phyloP scores from a whole-genome alignment of 1,139 yeast genomes.

The Lodderomyces margitis region DNA sequence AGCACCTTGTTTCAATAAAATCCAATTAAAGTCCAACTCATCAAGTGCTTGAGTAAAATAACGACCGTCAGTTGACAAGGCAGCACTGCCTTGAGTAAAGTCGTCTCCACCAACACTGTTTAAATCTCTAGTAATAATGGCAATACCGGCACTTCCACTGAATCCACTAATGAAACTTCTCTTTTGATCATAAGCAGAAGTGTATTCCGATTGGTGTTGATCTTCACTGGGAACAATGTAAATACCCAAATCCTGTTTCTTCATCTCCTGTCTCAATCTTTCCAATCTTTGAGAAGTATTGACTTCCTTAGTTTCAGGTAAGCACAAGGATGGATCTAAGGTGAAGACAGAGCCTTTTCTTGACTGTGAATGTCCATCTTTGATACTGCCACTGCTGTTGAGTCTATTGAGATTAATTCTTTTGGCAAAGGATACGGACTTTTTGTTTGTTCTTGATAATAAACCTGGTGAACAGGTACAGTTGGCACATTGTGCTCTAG shows the following conservation, averaged over 20 bases:
- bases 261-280: constrained; percentile 65
- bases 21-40: constrained; percentile 90
- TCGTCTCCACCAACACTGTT: constrained; percentile 51
- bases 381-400: constrained; percentile 15
- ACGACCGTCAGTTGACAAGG: constrained; percentile 90
- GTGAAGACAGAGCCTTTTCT: constrained; percentile 51
- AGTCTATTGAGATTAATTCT: constrained; percentile 42
- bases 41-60: constrained; percentile 88
- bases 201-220: constrained; percentile 92
- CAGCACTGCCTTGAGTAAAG: constrained; percentile 66
- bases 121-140: constrained; percentile 74
- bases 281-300: constrained; percentile 62
- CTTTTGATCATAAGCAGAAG: constrained; percentile 75
- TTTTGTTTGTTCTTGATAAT: constrained; percentile 59
- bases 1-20: constrained; percentile 74
- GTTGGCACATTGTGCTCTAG: constrained; percentile 57
- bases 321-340: constrained; percentile 45
- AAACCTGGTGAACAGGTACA: constrained; percentile 85
- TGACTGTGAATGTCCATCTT: constrained; percentile 16
- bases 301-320: constrained; percentile 46
- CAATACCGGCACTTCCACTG: constrained; percentile 94
- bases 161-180: constrained; percentile 85
- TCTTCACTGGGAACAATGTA: constrained; percentile 91
- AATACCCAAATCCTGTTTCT: constrained; percentile 61
- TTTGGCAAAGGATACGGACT: constrained; percentile 51